These are phyloP conservation scores for Beauveria bassiana DNA, from an alignment of 2,329 filamentous ascomycete species.

Conservation along the genomic window DNA sequence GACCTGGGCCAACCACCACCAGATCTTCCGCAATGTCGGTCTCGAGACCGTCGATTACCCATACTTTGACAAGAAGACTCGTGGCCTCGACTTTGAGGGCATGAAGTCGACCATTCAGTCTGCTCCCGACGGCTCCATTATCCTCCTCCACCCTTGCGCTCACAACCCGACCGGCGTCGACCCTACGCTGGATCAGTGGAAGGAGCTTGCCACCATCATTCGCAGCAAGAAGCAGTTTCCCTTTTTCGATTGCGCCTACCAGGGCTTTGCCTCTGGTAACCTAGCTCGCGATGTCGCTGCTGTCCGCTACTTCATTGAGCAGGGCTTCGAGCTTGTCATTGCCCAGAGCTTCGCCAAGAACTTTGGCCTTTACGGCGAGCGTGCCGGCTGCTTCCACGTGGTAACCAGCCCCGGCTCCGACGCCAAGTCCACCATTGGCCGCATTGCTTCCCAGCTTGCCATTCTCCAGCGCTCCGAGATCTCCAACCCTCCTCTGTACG, in stretches of 20 bases:
- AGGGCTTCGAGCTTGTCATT: constrained; percentile 82
- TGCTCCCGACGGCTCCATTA: constrained; percentile 73
- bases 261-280: constrained; percentile 92
- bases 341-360: constrained; percentile 97
- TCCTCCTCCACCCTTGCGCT: constrained; percentile 89
- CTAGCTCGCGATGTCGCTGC: constrained; percentile 79
- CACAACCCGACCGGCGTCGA: constrained; percentile 98
- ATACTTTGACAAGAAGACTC: constrained; percentile 85
- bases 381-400: constrained; percentile 93
- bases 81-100: constrained; percentile 85
- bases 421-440: constrained; percentile 49
- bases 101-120: constrained; percentile 65
- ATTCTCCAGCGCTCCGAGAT: constrained; percentile 97
- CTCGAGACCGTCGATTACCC: constrained; percentile 77
- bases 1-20: constrained; percentile 98
- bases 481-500: constrained; percentile 91
- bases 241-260: constrained; percentile 97
- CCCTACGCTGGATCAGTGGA: constrained; percentile 90
- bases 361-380: constrained; percentile 94
- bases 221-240: constrained; percentile 79
- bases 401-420: constrained; percentile 67
- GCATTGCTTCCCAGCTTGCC: constrained; percentile 81
- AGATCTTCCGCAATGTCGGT: constrained; percentile 91
- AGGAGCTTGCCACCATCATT: constrained; percentile 73
- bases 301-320: constrained; percentile 88